A percentile compares a stretch with the other conserved stretches of the same genome.
These are phyloP conservation scores for Backusella tuberculispora DNA, from an alignment of 192 early-diverging fungal species.

Conservation along the genomic window DNA sequence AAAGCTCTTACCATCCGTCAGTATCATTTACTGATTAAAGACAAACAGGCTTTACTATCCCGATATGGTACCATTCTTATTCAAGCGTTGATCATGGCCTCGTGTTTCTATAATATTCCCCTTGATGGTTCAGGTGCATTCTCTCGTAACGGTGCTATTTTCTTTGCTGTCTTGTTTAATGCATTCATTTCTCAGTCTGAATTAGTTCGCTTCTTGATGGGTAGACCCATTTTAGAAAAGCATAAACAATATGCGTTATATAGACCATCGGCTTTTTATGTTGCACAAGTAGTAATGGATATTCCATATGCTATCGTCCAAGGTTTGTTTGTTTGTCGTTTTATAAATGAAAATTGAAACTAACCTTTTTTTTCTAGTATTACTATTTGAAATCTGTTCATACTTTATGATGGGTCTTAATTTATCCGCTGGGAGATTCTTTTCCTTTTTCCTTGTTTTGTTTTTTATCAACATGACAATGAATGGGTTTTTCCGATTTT, in stretches of 20 bases:
- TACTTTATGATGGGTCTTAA: slow-evolving; percentile 71
- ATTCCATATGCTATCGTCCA: slow-evolving; percentile 56
- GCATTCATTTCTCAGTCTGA: slow-evolving; percentile 67
- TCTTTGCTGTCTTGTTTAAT: slow-evolving; percentile 61
- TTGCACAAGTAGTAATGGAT: slow-evolving; percentile 58
- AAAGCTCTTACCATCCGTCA: slow-evolving; percentile 64
- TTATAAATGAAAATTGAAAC: background rate
- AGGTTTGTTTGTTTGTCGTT: slow-evolving; percentile 53
- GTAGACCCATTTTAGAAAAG: slow-evolving; percentile 76
- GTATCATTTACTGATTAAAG: slow-evolving; percentile 61
- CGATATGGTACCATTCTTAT: slow-evolving; percentile 53
- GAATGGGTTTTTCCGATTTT: slow-evolving; percentile 63
- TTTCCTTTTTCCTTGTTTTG: slow-evolving; percentile 58
- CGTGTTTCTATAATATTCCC: slow-evolving; percentile 68
- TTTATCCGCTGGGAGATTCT: slow-evolving; percentile 53
- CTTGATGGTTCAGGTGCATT: slow-evolving; percentile 65
- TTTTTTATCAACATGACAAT: slow-evolving; percentile 59
- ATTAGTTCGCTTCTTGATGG: slow-evolving; percentile 70
- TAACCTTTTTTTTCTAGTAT: slow-evolving; percentile 44
- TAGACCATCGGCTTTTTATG: slow-evolving; percentile 59
- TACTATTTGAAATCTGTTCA: slow-evolving; percentile 58
- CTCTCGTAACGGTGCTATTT: slow-evolving; percentile 78
- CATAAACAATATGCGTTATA: slow-evolving; percentile 77
- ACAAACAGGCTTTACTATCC: slow-evolving; percentile 54
- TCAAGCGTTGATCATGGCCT: slow-evolving; percentile 74